A percentile compares a stretch with the other conserved stretches of the same genome.
These are phyloP conservation scores for Polyporus tsugae DNA, from an alignment of 1,284 basidiomycete species.

Conservation along the genomic window DNA sequence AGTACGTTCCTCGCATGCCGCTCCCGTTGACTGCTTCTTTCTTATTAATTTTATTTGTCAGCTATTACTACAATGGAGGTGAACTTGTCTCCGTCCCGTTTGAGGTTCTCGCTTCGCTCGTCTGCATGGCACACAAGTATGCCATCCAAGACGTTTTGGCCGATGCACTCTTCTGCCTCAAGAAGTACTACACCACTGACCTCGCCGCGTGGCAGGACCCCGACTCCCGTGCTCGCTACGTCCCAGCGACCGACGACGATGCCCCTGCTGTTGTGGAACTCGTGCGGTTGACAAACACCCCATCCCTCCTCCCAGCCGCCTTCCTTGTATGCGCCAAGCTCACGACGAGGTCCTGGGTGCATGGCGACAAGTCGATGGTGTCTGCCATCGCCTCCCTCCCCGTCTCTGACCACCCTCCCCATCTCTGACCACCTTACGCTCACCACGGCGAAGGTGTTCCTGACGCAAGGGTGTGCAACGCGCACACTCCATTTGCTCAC, in stretches of 20 bases:
- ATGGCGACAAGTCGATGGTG: neutral
- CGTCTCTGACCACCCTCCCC: neutral
- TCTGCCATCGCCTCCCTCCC: neutral
- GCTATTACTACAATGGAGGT: conserved; percentile 19
- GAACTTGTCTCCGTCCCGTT: conserved; percentile 10
- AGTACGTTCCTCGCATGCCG: neutral
- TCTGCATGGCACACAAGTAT: conserved; percentile 31
- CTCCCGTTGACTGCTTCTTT: neutral
- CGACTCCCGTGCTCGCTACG: conserved; percentile 7
- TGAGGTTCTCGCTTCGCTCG: conserved; percentile 14
- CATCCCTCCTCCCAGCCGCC: conserved; percentile 15
- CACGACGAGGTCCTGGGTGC: neutral
- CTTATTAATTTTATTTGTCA: neutral
- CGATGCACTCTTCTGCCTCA: conserved; percentile 24
- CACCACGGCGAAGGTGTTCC: neutral
- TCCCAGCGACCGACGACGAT: conserved; percentile 3
- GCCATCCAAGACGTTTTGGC: conserved; percentile 13
- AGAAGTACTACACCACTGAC: conserved; percentile 20
- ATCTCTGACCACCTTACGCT: too few species aligned
- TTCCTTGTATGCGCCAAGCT: conserved; percentile 13
- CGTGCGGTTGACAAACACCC: conserved; percentile 12
- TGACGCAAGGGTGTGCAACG: neutral
- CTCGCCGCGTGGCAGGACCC: conserved; percentile 5
- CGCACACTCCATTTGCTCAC: neutral
- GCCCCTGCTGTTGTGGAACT: conserved; percentile 12